phyloP scores from a whole-genome alignment of 2,329 filamentous ascomycete species.

The Ophiosphaerella narmari region DNA sequence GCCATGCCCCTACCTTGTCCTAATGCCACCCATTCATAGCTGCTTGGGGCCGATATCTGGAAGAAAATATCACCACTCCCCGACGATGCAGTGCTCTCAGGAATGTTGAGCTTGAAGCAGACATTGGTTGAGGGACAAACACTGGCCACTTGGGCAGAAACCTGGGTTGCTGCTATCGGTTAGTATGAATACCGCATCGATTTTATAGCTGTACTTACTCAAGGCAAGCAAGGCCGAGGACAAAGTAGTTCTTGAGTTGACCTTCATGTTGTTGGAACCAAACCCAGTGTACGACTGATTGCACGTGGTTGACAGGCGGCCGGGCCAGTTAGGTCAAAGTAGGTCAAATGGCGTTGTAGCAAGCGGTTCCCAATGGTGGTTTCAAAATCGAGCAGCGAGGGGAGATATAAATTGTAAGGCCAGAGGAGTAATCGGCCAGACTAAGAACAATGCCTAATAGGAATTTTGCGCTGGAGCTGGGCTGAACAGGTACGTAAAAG shows the following conservation, averaged over 20 bases:
- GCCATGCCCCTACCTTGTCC: conserved; percentile 61
- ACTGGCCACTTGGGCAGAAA: conserved; percentile 38
- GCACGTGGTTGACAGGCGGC: neutral
- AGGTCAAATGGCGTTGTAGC: neutral
- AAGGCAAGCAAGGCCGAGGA: conserved; percentile 31
- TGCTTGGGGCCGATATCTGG: conserved; percentile 59
- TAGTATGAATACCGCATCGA: conserved; percentile 8
- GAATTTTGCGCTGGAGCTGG: neutral
- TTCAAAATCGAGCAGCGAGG: conserved; percentile 8
- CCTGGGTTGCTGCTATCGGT: conserved; percentile 27
- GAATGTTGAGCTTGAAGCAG: conserved; percentile 60
- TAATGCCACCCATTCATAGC: conserved; percentile 59
- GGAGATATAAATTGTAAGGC: conserved; percentile 5
- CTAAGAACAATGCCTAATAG: neutral
- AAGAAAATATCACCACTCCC: conserved; percentile 62
- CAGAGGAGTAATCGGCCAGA: neutral
- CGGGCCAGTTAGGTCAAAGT: neutral
- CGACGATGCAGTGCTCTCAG: conserved; percentile 55
- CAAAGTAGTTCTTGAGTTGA: conserved; percentile 12
- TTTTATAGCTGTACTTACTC: conserved; percentile 18
- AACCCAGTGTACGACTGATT: too few species aligned
- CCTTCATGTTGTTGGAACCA: conserved; percentile 13
- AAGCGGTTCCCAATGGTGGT: neutral
- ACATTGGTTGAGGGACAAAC: conserved; percentile 38
- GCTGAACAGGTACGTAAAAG: neutral